Conservation (phyloP, 208 protist genomes). For the Wallacemonas sp. region DNA sequence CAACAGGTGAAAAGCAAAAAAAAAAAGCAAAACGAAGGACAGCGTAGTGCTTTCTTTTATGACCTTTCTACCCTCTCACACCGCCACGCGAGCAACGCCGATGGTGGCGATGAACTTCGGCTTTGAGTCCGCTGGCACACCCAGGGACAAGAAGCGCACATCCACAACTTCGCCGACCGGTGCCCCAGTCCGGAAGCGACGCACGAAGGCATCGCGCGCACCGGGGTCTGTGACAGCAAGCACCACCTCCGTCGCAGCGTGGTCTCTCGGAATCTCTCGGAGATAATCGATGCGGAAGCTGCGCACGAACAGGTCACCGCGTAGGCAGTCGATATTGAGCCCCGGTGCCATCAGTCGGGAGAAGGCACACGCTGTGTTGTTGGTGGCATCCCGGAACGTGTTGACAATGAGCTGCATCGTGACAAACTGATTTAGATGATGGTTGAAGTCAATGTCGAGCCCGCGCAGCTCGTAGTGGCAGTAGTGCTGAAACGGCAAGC, state of each 20-base stretch:
- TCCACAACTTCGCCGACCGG: constrained; percentile 14
- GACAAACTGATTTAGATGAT: constrained; percentile 70
- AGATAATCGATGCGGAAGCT: constrained; percentile 72
- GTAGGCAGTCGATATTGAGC: constrained; percentile 7
- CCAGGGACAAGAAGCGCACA: constrained; percentile 43
- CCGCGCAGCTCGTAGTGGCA: constrained; percentile 35
- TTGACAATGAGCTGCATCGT: constrained; percentile 51
- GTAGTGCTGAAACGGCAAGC: neutral
- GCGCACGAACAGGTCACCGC: constrained; percentile 47
- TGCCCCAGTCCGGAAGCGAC: constrained; percentile 4
- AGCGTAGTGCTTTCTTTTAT: too few relatives aligned
- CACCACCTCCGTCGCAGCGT: constrained; percentile 26
- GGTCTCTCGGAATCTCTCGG: constrained; percentile 45
- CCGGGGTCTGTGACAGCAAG: constrained; percentile 1
- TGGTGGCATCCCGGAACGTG: constrained; percentile 44
- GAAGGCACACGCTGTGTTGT: constrained; percentile 20
- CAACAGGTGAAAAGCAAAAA: constrained; percentile 4
- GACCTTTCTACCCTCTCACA: too few relatives aligned
- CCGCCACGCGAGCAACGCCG: constrained; percentile 25
- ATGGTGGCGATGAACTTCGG: constrained; percentile 33
- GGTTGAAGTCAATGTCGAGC: constrained; percentile 77
- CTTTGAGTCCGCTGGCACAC: constrained; percentile 13
- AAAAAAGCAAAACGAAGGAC: constrained; percentile 11
- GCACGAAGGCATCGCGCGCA: neutral
- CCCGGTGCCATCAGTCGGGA: constrained; percentile 21